Percentiles rank a stretch among this genome's conserved stretches.
These are phyloP conservation scores for Puccinia horiana DNA, from an alignment of 1,284 basidiomycete genomes.

Conservation along the genomic window DNA sequence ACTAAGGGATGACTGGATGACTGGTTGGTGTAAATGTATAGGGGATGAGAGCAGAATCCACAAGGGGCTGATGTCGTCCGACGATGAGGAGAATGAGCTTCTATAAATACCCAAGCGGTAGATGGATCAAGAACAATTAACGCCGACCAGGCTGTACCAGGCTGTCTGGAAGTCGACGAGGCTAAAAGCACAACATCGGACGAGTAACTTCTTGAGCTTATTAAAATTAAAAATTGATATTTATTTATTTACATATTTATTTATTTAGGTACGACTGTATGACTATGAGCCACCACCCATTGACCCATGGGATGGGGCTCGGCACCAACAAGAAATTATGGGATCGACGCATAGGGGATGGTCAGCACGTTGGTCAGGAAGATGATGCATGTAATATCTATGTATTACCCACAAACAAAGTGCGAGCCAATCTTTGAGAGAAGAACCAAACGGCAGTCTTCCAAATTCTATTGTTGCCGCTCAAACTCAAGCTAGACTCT, in stretches of 20 bases:
- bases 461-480: not conserved
- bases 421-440: not conserved
- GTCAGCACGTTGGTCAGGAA: slow-evolving; percentile 21
- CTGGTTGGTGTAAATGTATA: slow-evolving; percentile 7
- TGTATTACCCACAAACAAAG: not conserved
- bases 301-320: not conserved
- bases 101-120: slow-evolving; percentile 33
- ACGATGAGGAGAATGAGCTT: slow-evolving; percentile 9
- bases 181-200: slow-evolving; percentile 30
- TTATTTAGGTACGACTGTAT: not conserved
- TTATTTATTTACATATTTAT: not conserved
- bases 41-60: slow-evolving; percentile 20
- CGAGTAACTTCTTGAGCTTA: slow-evolving; percentile 9
- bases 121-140: slow-evolving; percentile 14
- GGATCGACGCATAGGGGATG: slow-evolving; percentile 15
- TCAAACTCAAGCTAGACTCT: not conserved
- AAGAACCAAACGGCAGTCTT: not conserved
- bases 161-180: not conserved
- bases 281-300: not conserved
- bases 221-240: not conserved
- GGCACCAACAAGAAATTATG: slow-evolving; percentile 18
- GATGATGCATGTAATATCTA: not conserved
- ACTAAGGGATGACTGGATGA: slow-evolving; percentile 3
- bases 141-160: slow-evolving; percentile 10
- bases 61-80: slow-evolving; percentile 8